Evolutionary conservation across 2,329 filamentous ascomycete genomes (phyloP), one percentile per base, ranked within the genome.

Genomic region (Cercospora citrullina): DNA sequence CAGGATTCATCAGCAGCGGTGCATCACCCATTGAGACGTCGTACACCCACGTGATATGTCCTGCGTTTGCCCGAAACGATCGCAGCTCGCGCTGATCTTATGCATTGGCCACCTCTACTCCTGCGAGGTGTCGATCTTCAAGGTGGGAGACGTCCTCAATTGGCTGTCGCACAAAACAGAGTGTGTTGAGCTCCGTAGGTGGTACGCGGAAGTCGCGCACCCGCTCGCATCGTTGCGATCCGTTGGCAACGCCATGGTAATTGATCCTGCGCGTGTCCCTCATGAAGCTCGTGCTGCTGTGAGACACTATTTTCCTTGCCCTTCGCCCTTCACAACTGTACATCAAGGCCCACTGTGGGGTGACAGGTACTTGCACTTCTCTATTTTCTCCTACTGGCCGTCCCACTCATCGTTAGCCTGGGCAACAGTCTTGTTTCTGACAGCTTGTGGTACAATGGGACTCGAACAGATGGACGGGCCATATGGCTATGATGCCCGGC

Each of bases 381-480:
- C 23, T 16, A 58, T 18, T 18, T 45, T 57, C 48, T 30, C 60
- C 26, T 28, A 31, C 30, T 57, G 42, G 42, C 7, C 30, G 26
- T 30, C 28, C 53, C 53, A 30, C 26, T 58, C 3, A 58, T n/a
- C 53, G 26, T 26, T 58, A n/a, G 26, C 26, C 23, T 58, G 53
- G 53, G 28, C 42, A 64, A 51, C 51, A 28, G 30, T 36, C 31
- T 36, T 26, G 23, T 23, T 23, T 51, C 48, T 28, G 16, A 21
- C 31, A 16, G 16, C 10, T n/a, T 30, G 36, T 33, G 30, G 18
- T 16, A 58, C 28, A 31, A 64, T 64, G 62, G 62, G 62, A 21
- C 31, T 64, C 31, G 48, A 64, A 39, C 62, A 64, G 62, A 64
- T 64, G 62, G 8, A 26, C 8, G 62, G 62, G 30, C 45, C 45